Evolutionary conservation across 2,329 filamentous ascomycete genomes (phyloP).

Genomic region (Pseudofabraea citricarpa): DNA sequence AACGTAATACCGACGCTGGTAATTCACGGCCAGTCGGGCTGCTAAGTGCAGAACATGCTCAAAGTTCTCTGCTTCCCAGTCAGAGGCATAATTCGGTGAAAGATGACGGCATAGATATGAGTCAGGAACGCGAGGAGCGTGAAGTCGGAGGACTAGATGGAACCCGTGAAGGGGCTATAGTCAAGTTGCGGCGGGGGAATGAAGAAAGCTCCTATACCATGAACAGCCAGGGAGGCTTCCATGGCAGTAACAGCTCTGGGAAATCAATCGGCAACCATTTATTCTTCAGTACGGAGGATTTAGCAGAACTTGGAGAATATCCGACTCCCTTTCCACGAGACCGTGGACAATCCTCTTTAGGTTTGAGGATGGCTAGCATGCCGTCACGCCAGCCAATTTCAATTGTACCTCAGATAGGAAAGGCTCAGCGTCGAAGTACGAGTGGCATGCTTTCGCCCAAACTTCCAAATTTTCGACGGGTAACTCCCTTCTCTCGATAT

Average conservation of each 20-base stretch:
- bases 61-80: too few species aligned
- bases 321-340: conserved; percentile 4
- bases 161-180: conserved; percentile 10
- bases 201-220: conserved; percentile 19
- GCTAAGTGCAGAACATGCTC: too few species aligned
- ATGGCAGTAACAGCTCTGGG: conserved; percentile 6
- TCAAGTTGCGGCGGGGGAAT: conserved; percentile 2
- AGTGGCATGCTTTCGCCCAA: conserved; percentile 5
- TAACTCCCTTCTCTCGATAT: conserved; percentile 11
- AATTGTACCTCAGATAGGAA: too few species aligned
- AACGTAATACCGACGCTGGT: too few species aligned
- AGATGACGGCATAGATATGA: too few species aligned
- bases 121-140: too few species aligned
- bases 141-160: conserved; percentile 12
- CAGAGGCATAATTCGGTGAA: too few species aligned
- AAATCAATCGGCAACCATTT: conserved; percentile 1
- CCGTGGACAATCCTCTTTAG: not conserved
- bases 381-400: too few species aligned
- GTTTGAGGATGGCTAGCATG: too few species aligned
- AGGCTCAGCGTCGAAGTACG: conserved; percentile 2
- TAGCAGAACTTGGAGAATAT: conserved; percentile 4
- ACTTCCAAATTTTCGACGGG: conserved; percentile 9
- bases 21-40: too few species aligned
- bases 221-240: conserved; percentile 21
- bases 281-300: conserved; percentile 5